phyloP scores from a whole-genome alignment of 2,329 filamentous ascomycete genomes.

The Colletotrichum incanum region DNA sequence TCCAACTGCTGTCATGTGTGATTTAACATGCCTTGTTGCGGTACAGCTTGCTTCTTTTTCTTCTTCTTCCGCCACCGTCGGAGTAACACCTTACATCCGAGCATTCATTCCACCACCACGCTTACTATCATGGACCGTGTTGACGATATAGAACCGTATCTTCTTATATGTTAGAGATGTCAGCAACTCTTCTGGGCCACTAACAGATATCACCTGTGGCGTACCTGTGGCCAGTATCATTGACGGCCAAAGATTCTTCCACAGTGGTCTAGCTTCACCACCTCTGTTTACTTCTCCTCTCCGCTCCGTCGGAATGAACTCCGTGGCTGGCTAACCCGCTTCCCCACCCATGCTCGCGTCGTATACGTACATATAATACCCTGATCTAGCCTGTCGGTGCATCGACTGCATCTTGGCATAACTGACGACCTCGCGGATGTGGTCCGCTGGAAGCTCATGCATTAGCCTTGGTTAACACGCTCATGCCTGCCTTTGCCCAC shows the following conservation, averaged over 20 bases:
- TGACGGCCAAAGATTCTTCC: not conserved
- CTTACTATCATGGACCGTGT: not conserved
- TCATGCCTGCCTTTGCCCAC: constrained; percentile 8
- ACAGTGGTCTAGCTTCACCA: not conserved
- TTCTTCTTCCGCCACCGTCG: not conserved
- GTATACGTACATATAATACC: not conserved
- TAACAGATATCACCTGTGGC: not conserved
- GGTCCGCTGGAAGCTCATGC: constrained; percentile 29
- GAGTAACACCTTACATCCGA: not conserved
- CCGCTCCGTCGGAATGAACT: not conserved
- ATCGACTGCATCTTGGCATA: constrained; percentile 10
- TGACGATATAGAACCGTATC: not conserved
- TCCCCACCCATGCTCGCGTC: not conserved
- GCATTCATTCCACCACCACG: not conserved
- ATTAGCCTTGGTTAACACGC: constrained; percentile 15
- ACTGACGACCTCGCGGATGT: constrained; percentile 17
- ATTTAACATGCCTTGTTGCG: constrained; percentile 1
- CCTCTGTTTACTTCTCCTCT: not conserved
- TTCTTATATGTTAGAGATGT: too few relatives aligned
- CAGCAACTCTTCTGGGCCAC: not conserved
- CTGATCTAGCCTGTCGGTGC: constrained; percentile 10
- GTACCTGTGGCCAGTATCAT: not conserved
- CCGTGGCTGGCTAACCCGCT: not conserved
- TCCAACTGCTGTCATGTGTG: not conserved
- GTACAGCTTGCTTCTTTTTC: not conserved